Conservation (phyloP, 2,329 filamentous ascomycete genomes). For the Pestalotiopsis sp. region DNA sequence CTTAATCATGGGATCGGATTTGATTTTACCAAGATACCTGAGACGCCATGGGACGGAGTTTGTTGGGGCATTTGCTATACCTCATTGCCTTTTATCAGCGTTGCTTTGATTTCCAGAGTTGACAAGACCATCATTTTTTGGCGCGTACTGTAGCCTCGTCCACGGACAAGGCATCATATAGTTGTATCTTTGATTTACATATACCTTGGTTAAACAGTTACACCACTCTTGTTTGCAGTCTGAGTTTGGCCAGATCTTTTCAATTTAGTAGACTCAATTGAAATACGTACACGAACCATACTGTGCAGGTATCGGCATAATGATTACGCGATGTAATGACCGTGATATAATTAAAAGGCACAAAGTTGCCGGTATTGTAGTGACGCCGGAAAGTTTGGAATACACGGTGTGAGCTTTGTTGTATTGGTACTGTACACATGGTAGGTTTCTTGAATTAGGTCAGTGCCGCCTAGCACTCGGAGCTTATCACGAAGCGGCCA, state of each 20-base stretch:
- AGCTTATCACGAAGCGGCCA: too few species aligned
- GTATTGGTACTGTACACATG: too few species aligned
- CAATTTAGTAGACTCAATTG: neutral
- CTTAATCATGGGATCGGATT: constrained; percentile 8
- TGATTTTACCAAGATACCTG: constrained; percentile 17
- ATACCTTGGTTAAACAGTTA: neutral
- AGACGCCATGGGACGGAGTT: constrained; percentile 19
- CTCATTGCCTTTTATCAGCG: neutral
- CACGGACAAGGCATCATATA: constrained; percentile 1
- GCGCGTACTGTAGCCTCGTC: constrained; percentile 7
- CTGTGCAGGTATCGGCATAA: too few species aligned
- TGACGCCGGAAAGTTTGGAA: too few species aligned
- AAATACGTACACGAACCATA: too few species aligned
- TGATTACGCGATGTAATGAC: too few species aligned
- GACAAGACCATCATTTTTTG: neutral
- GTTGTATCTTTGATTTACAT: neutral
- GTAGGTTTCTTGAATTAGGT: too few species aligned
- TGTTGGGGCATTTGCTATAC: constrained; percentile 7
- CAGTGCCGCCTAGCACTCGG: too few species aligned
- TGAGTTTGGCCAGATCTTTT: neutral
- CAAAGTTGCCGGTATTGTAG: too few species aligned
- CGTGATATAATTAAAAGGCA: too few species aligned
- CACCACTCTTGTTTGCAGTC: neutral
- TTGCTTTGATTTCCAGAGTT: constrained; percentile 4
- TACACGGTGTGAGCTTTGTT: too few species aligned